These are phyloP conservation scores for Blastocystis sp. DNA, from an alignment of 352 stramenopile species.

Conservation along the genomic window DNA sequence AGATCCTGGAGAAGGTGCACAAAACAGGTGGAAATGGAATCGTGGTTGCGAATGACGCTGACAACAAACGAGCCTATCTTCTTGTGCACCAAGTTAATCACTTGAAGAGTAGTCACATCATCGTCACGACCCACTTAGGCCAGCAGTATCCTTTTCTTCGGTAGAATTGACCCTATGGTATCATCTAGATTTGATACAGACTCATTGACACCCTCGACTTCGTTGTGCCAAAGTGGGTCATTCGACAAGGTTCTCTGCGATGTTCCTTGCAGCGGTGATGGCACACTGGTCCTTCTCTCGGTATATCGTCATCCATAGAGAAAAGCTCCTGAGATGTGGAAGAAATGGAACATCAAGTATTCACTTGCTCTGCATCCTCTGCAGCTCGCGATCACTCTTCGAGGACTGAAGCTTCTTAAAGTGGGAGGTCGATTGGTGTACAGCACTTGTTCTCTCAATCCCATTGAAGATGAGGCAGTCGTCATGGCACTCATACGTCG, in stretches of 20 bases:
- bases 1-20: constrained; percentile 88
- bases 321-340: constrained; percentile 93
- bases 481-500: constrained; percentile 87
- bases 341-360: constrained; percentile 83
- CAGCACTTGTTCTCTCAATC: constrained; percentile 95
- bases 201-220: too few relatives aligned
- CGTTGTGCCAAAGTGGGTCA: constrained; percentile 64
- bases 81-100: constrained; percentile 91
- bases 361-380: constrained; percentile 84
- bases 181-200: neutral
- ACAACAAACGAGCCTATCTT: constrained; percentile 95
- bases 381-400: constrained; percentile 88
- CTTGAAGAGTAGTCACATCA: constrained; percentile 83
- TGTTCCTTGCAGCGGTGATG: constrained; percentile 94
- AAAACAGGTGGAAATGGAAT: constrained; percentile 76
- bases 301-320: constrained; percentile 65
- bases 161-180: neutral
- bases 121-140: constrained; percentile 90
- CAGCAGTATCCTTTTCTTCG: constrained; percentile 86
- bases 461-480: constrained; percentile 98
- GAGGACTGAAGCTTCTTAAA: constrained; percentile 78
- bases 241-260: constrained; percentile 98
- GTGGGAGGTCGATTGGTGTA: constrained; percentile 87
- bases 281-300: constrained; percentile 74
- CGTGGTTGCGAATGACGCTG: constrained; percentile 91